Evolutionary conservation across 129 eudicot genomes (phyloP).

Genomic region (Chrysanthemum makinoi): DNA sequence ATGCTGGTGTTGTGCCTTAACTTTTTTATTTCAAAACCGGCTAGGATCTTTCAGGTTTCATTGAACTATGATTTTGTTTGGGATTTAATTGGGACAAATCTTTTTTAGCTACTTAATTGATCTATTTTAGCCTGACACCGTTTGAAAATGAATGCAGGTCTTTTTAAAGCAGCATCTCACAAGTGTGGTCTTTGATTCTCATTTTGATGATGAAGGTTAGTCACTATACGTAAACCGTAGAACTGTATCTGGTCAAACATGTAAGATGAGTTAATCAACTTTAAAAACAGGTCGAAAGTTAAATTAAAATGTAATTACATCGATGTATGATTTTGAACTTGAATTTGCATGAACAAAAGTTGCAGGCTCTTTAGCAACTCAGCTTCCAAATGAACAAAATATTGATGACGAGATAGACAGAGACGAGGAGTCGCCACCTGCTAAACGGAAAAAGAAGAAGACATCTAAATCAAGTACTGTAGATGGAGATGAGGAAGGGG

Average conservation of each 20-base stretch:
- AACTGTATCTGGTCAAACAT: too few species aligned
- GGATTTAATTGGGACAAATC: background rate
- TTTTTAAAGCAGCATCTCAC: constrained; percentile 89
- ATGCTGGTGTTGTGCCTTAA: background rate
- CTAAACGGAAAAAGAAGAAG: constrained; percentile 37
- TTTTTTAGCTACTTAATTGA: background rate
- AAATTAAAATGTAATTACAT: too few species aligned
- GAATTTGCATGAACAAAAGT: constrained; percentile 35
- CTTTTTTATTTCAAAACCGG: background rate
- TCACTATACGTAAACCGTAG: constrained; percentile 5
- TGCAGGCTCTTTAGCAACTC: constrained; percentile 31
- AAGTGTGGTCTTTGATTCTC: constrained; percentile 69
- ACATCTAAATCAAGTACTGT: constrained; percentile 12
- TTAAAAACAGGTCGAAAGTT: too few species aligned
- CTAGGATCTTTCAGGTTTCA: background rate
- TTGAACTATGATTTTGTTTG: background rate
- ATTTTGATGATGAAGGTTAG: constrained; percentile 67
- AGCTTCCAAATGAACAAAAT: constrained; percentile 29
- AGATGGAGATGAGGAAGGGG: constrained; percentile 30
- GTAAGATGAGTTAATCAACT: too few species aligned
- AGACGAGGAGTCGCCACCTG: constrained; percentile 30
- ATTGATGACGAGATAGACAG: constrained; percentile 31
- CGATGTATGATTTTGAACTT: background rate
- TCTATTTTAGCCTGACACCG: background rate
- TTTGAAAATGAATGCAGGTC: constrained; percentile 53